Base-by-base conservation (phyloP, 768 basidiomycete species). In the Boletus patriciae region DNA sequence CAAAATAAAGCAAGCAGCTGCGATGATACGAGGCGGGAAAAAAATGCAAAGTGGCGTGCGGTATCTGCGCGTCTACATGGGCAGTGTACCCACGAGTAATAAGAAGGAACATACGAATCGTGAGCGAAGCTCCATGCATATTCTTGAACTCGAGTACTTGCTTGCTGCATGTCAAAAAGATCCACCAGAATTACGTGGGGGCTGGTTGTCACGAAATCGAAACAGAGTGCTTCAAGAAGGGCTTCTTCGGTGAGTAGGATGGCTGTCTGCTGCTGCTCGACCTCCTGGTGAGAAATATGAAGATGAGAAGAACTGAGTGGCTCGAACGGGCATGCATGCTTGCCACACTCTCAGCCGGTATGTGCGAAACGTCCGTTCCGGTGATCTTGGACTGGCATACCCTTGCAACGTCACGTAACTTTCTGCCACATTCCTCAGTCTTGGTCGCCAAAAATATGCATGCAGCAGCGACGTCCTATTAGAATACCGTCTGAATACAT, bases 381-480 rank as follows among this genome's bases (percentile, higher is more conserved):
- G 76, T 74, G 36, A 86, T 77, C 73, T 93, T 92, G 36, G 88
- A 81, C 64, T 84, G 82, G 62, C 81, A 86, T 11, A 93, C 82
- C 60, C 81, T 80, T 10, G 92, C 88, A 25, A 93, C 89, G 64
- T 94, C 92, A n/a, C 87, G 80, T 15, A 94, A 80, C 67, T 93
- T 94, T 50, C 92, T 78, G 34, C 89, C 89, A 62, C 89, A 92
- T 72, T 94, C 92, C 69, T 94, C 92, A 1, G 90, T 93, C 71
- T 94, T 94, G n/a, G 92, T 92, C 1, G 92, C 89, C 55, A 94
- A 80, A 66, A 94, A 94, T 58, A 94, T 84, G 69, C 90, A 93
- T 5, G 92, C 80, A 13, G 89, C 91, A 29, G 92, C 91, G 41
- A 92, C 86, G 62, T 91, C 86, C 92, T 94, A 60, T 53, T 7